A percentile compares a stretch with the other conserved stretches of the same genome.
These are phyloP conservation scores for Silene uniflora DNA, from an alignment of 148 eudicot species.

Conservation along the genomic window DNA sequence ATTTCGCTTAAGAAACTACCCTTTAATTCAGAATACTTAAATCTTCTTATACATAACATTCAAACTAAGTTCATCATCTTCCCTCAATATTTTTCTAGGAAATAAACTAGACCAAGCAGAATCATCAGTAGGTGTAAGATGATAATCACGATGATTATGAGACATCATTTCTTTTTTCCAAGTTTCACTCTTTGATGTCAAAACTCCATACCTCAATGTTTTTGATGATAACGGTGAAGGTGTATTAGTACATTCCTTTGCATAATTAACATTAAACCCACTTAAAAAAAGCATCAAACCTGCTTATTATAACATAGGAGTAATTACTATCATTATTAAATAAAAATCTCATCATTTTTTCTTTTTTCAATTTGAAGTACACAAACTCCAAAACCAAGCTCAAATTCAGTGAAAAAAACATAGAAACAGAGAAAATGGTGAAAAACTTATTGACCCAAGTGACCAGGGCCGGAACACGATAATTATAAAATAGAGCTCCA, in stretches of 20 bases:
- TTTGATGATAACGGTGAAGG: conserved; percentile 45
- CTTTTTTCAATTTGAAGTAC: background rate
- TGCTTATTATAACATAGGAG: background rate
- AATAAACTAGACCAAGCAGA: conserved; percentile 54
- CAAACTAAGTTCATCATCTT: conserved; percentile 57
- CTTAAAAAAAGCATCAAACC: conserved; percentile 14
- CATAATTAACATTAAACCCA: conserved; percentile 26
- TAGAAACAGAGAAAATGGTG: background rate
- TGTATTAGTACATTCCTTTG: conserved; percentile 66
- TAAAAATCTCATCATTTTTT: conserved; percentile 23
- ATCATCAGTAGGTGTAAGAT: conserved; percentile 71
- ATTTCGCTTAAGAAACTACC: conserved; percentile 53
- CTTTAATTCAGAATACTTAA: conserved; percentile 34
- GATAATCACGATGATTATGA: conserved; percentile 29
- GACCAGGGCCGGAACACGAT: too few relatives aligned
- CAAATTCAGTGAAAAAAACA: background rate
- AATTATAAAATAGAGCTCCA: too few relatives aligned
- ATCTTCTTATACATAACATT: conserved; percentile 53
- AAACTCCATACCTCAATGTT: conserved; percentile 47
- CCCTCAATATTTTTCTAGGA: conserved; percentile 58
- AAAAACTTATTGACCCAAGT: background rate
- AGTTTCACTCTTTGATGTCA: conserved; percentile 52
- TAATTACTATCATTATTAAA: background rate
- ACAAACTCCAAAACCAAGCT: conserved; percentile 7
- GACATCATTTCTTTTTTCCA: conserved; percentile 61